Base-by-base conservation (phyloP, 148 eudicot species). In the Nepenthes gracilis region DNA sequence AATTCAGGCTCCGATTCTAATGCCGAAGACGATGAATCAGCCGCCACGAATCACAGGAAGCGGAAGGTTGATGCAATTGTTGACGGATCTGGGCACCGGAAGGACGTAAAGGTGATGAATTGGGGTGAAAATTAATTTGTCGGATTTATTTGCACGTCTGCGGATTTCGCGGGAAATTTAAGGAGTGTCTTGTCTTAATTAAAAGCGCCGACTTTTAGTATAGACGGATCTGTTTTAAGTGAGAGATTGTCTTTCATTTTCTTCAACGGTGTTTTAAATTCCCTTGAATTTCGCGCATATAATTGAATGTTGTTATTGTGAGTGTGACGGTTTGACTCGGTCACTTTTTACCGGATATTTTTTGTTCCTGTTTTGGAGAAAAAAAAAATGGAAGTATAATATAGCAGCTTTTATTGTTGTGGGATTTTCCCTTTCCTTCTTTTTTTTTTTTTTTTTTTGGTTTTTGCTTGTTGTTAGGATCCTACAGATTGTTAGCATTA, bases 281-380 rank as follows among this genome's bases (percentile, higher is more conserved):
- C 59, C 60, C 62, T 65, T 12, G 65, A 47, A 55, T 55, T 71
- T 56, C 57, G 65, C 36, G 60, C 69, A 48, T 47, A 36, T 1
- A 50, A 50, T 56, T 57, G 48, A 36, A 36, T 49, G 23, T 54
- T 64, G 43, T 64, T n/a, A 15, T 53, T 43, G 55, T 73, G 72
- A 63, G 77, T 38, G 69, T 67, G 77, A 73, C 77, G 54, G 54
- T 55, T 74, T 74, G 73, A 74, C 77, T 69, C 37, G 55, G 65
- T 74, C 77, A 55, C 62, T 68, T 32, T 43, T 40, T 40, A 40
- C 45, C 61, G 49, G 59, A 64, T 50, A 63, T 54, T 63, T 59
- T 55, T 58, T 53, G 4, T 0, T 55, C 35, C 34, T 15, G 10
- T 55, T 40, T 40, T 8, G 6, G 4, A 8, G 8, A 40, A 40